Evolutionary conservation across 2,329 filamentous ascomycete species (phyloP), one percentile per base, ranked within the genome.

Genomic region (Chrysoporthe cubensis): DNA sequence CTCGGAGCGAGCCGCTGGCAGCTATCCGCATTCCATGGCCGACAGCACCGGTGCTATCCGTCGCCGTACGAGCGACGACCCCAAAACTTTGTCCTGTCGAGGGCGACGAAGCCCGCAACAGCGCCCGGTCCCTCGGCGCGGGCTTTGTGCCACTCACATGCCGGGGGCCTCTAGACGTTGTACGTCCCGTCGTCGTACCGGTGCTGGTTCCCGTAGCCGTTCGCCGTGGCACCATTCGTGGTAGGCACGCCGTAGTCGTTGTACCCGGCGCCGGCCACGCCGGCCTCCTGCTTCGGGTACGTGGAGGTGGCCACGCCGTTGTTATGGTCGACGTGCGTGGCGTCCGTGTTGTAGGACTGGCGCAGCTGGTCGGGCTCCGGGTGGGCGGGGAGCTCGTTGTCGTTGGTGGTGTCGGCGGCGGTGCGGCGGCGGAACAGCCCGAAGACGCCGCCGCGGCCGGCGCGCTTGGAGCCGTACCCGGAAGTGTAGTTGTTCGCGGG

Each of bases 401-500:
- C 73, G 68, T 80, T 73, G 40, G 72, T 66, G 52, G 71, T 70
- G 37, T 66, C 66, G 11, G 64, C 60, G 62, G 64, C 70, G 65
- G 61, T 69, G 68, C 57, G 66, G 66, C 71, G 69, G 65, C 74
- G 73, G 66, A 76, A 73, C 72, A 78, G 78, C 44, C 77, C 73
- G 58, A 79, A 75, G 58, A 78, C 64, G 21, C 77, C 76, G 42
- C 71, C 58, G 50, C 70, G 63, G 43, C 32, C n/a, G 56, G 56
- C 56, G 13, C 59, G 59, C 18, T 73, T 69, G n/a, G 56, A 68
- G 57, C 73, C 78, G 67, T 76, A 77, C 46, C 79, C 79, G 1
- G 78, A 77, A 11, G 78, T 80, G 73, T 80, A 79, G 74, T 78
- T 76, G 74, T 81, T 82, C 62, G 74, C 77, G 3, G 80, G 79